Conservation (phyloP, 768 basidiomycete genomes). For the Coprinopsis sp. region DNA sequence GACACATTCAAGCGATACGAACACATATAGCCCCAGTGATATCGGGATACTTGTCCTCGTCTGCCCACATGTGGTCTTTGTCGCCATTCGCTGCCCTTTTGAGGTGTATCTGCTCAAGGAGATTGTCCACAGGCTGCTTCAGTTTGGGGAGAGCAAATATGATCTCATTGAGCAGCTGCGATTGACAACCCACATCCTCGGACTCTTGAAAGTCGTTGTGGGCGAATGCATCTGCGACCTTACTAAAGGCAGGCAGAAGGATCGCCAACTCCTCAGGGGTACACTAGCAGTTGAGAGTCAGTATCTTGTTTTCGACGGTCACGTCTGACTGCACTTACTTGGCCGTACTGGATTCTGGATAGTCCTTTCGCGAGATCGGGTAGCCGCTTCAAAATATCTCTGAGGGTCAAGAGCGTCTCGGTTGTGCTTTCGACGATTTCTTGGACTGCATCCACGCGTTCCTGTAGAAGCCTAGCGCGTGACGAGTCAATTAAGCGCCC, state of each 20-base stretch:
- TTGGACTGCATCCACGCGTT: constrained; percentile 78
- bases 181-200: constrained; percentile 53
- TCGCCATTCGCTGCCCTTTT: constrained; percentile 60
- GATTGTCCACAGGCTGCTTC: constrained; percentile 44
- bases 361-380: constrained; percentile 87
- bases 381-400: constrained; percentile 63
- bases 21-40: constrained; percentile 62
- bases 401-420: constrained; percentile 60
- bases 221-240: constrained; percentile 62
- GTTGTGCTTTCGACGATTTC: constrained; percentile 68
- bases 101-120: constrained; percentile 55
- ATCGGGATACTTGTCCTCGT: constrained; percentile 39
- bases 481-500: constrained; percentile 1
- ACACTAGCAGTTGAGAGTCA: too few species aligned
- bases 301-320: too few species aligned
- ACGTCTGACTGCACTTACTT: too few species aligned
- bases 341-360: constrained; percentile 85
- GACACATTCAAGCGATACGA: constrained; percentile 18
- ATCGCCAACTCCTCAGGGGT: constrained; percentile 77
- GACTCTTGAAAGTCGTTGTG: constrained; percentile 30
- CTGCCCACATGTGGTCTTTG: constrained; percentile 68
- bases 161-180: constrained; percentile 65
- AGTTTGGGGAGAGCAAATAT: constrained; percentile 65
- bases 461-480: constrained; percentile 55
- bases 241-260: constrained; percentile 71